These are phyloP conservation scores for Vigna trinervia DNA, from an alignment of 306 rosid genomes.

Conservation along the genomic window DNA sequence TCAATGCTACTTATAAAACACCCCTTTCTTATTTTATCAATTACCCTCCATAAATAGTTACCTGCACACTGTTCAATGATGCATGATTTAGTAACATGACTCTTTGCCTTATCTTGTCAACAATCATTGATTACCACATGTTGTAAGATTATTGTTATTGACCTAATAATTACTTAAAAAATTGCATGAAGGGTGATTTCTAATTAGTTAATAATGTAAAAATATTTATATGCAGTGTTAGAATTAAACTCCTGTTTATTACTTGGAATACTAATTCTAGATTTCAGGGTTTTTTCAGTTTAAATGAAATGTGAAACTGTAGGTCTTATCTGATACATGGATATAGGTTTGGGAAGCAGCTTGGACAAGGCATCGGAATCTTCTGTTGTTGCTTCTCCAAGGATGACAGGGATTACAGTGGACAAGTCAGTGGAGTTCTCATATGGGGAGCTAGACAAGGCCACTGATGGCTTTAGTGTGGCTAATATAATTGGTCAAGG, in stretches of 20 bases:
- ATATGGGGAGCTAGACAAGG: slow-evolving; percentile 73
- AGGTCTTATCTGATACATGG: slow-evolving; percentile 17
- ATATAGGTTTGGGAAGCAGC: slow-evolving; percentile 56
- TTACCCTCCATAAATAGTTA: background rate
- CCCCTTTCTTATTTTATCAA: background rate
- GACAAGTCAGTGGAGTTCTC: slow-evolving; percentile 83
- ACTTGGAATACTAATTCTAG: background rate
- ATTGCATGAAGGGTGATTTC: background rate
- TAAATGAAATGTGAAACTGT: slow-evolving; percentile 10
- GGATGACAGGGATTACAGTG: slow-evolving; percentile 65
- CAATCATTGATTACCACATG: too few relatives aligned
- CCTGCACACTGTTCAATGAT: background rate
- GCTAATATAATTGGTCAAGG: slow-evolving; percentile 74
- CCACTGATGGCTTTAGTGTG: slow-evolving; percentile 60
- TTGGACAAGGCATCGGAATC: slow-evolving; percentile 55
- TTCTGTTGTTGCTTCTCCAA: slow-evolving; percentile 46
- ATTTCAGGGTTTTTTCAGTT: slow-evolving; percentile 5
- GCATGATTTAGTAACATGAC: too few relatives aligned
- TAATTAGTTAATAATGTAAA: background rate
- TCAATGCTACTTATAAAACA: background rate
- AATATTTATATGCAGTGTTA: background rate
- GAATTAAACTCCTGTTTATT: background rate
- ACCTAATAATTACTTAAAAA: background rate
- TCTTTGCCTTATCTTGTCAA: too few relatives aligned
- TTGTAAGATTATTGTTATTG: too few relatives aligned